Percentiles rank a stretch among this genome's conserved stretches.
Conservation (phyloP, 192 early-diverging fungal genomes). For the Radiomyces spectabilis region DNA sequence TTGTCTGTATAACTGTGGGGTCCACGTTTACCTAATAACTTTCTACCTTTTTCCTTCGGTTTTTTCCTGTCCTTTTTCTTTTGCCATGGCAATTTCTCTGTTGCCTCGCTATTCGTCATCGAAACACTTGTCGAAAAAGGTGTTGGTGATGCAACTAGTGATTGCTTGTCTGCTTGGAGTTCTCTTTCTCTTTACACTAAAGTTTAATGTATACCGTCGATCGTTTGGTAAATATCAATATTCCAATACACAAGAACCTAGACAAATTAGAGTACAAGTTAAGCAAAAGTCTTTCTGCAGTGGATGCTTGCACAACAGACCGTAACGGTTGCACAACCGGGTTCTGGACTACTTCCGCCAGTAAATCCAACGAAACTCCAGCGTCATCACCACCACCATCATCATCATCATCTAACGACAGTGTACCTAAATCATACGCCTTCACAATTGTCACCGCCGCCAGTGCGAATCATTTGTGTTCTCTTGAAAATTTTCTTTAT, state of each 20-base stretch:
- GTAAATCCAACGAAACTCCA: background rate
- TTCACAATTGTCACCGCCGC: constrained; percentile 47
- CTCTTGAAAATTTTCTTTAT: constrained; percentile 39
- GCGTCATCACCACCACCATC: constrained; percentile 1
- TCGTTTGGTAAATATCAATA: too few species aligned
- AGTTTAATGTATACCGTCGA: background rate
- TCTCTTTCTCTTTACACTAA: background rate
- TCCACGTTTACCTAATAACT: too few species aligned
- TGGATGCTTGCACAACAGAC: too few species aligned
- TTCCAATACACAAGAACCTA: too few species aligned
- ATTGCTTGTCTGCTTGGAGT: background rate
- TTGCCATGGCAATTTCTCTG: background rate
- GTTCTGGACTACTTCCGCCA: too few species aligned
- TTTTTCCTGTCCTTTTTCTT: too few species aligned
- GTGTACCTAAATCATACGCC: constrained; percentile 9
- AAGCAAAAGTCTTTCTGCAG: too few species aligned
- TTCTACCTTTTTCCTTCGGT: too few species aligned
- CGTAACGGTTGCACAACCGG: too few species aligned
- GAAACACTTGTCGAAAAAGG: background rate
- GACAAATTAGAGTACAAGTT: too few species aligned
- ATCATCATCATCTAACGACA: background rate
- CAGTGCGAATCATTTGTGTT: constrained; percentile 44
- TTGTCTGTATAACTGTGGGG: too few species aligned
- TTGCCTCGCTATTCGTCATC: background rate
- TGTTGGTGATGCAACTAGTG: background rate